Base-by-base conservation (phyloP, 495 filamentous ascomycete genomes). In the Aspergillus funiculosus region DNA sequence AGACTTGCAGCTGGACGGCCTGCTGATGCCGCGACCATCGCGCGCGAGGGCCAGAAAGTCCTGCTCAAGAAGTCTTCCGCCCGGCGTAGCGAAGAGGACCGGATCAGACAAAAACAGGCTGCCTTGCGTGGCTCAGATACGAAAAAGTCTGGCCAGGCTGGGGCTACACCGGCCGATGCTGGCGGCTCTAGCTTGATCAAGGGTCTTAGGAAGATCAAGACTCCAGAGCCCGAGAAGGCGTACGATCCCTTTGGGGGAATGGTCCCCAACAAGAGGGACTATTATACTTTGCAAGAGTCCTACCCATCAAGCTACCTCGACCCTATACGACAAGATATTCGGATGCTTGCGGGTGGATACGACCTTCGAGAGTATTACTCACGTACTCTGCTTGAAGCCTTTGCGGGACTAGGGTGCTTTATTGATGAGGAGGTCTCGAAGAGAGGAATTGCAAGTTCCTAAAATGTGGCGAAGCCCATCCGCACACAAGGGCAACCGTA, bases 191-290 rank as follows among this genome's bases (percentile, higher is more conserved):
- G 68, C 19, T 53, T 70, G 14, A 87, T 94, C 61, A 81, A 85
- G 51, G 89, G 89, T 4, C 75, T 95, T 42, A 89, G 83, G 62
- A 80, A 81, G 56, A 65, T 76, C 50, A 64, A 72, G 39, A 72
- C 69, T 11, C 68, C 81, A 1, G 74, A 75, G 40, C 74, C 72
- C n/a, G 81, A 85, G 57, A 80, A 83, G 48, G 80, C 86, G 1
- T 96, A 92, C 61, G 90, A 97, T 74, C 85, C 91, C 1, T 92
- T 95, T 57, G 87, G 80, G 5, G 91, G 87, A 0, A 52, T 87
- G 42, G 56, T 69, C 5, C 74, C 77, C 14, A 76, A 86, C 39
- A 68, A 71, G 50, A 79, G 79, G 24, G 75, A 85, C 54, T 80
- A 88, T 56, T 92, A 83, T 58, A 65, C 73, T 13, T 54, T 90